Conservation (phyloP, 1,284 basidiomycete species). For the Takashimella koratensis region DNA sequence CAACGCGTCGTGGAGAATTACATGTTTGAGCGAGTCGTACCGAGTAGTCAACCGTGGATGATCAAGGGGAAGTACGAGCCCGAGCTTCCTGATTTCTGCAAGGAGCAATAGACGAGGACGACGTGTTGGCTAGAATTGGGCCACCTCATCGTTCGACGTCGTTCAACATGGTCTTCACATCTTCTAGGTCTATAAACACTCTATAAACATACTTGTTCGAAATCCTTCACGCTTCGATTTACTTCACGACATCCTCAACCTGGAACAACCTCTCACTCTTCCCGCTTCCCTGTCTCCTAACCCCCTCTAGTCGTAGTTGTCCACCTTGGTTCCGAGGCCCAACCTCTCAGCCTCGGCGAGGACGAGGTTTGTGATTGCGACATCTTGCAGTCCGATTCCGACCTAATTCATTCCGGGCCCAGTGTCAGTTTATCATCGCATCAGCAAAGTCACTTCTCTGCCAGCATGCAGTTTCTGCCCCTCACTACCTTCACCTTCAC, state of each 20-base stretch:
- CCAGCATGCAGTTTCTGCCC: no score
- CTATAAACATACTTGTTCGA: no score
- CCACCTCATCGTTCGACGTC: no score
- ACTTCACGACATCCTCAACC: not conserved
- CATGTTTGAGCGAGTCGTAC: not conserved
- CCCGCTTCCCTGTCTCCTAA: not conserved
- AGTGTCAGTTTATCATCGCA: no score
- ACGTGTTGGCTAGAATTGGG: no score
- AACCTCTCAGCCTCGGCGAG: slow-evolving; percentile 34
- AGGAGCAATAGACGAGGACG: not conserved
- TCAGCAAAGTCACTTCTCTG: no score
- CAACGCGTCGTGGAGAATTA: not conserved
- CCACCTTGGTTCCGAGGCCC: slow-evolving; percentile 33
- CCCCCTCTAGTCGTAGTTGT: slow-evolving; percentile 32
- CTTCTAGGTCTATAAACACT: no score
- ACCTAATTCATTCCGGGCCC: no score
- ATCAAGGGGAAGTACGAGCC: not conserved
- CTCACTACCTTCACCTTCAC: no score
- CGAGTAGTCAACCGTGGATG: not conserved
- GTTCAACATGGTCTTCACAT: no score
- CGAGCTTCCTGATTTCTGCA: not conserved
- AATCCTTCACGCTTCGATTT: no score
- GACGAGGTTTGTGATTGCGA: slow-evolving; percentile 46
- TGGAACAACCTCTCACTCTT: not conserved
- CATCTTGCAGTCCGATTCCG: slow-evolving; percentile 49